Conservation (phyloP, 352 stramenopile genomes). For the Pythium oligandrum region DNA sequence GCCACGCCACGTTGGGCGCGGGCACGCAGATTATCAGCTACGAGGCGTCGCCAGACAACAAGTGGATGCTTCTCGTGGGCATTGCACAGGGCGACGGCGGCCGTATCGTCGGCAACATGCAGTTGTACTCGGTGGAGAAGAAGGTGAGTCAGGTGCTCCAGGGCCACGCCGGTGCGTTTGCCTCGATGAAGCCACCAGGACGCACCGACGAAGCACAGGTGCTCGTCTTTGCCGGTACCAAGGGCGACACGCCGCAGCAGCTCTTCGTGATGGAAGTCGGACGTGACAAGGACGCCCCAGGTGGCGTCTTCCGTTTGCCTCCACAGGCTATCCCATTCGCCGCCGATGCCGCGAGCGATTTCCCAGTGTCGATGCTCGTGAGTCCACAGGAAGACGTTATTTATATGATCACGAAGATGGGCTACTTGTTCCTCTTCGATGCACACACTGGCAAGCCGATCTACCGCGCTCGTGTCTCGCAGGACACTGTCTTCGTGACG, state of each 20-base stretch:
- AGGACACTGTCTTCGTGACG: constrained; percentile 98
- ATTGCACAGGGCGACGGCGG: constrained; percentile 94
- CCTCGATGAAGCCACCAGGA: constrained; percentile 93
- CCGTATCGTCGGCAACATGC: constrained; percentile 96
- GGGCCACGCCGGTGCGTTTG: constrained; percentile 96
- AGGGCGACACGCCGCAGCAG: constrained; percentile 78
- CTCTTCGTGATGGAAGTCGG: constrained; percentile 99
- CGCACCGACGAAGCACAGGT: constrained; percentile 89
- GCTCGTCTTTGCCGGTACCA: constrained; percentile 81
- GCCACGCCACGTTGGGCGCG: constrained; percentile 90
- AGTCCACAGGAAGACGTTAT: constrained; percentile 91
- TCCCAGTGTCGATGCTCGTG: constrained; percentile 97
- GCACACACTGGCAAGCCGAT: constrained; percentile 97
- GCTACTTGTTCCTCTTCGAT: constrained; percentile 99
- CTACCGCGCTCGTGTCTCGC: constrained; percentile 96
- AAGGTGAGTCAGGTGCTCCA: constrained; percentile 98
- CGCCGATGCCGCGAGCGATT: constrained; percentile 95
- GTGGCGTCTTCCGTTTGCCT: constrained; percentile 93
- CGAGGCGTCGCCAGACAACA: constrained; percentile 94
- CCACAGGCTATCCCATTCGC: constrained; percentile 95
- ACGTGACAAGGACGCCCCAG: constrained; percentile 93
- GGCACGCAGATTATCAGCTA: constrained; percentile 99
- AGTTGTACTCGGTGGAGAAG: constrained; percentile 98
- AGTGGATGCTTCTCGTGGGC: constrained; percentile 98
- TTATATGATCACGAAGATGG: constrained; percentile 99